phyloP scores from a whole-genome alignment of 83 land plant species.

The Picea abies region DNA sequence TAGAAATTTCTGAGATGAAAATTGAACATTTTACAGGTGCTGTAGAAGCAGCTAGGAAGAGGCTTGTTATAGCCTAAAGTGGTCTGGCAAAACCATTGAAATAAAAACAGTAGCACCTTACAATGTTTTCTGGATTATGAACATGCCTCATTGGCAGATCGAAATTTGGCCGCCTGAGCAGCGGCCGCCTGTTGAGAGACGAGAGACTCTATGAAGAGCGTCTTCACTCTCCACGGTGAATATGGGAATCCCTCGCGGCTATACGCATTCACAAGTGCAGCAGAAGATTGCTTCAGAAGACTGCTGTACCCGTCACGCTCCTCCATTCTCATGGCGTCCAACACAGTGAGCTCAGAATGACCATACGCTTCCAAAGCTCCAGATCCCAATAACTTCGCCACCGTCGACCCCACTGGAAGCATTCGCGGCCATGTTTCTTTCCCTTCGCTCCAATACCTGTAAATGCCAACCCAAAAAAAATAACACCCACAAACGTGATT shows the following conservation, averaged over 20 bases:
- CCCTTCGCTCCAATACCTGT: constrained; percentile 60
- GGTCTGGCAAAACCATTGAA: too few relatives aligned
- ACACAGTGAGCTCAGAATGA: constrained; percentile 33
- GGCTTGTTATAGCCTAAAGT: too few relatives aligned
- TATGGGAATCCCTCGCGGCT: constrained; percentile 41
- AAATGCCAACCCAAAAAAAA: neutral
- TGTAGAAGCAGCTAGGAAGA: too few relatives aligned
- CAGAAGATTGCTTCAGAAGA: constrained; percentile 45
- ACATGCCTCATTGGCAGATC: constrained; percentile 42
- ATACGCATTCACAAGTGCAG: constrained; percentile 54
- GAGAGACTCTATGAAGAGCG: constrained; percentile 38
- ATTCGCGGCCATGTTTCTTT: constrained; percentile 63
- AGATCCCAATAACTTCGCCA: constrained; percentile 58
- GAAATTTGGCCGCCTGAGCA: constrained; percentile 29
- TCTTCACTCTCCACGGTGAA: constrained; percentile 56
- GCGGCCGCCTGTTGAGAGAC: constrained; percentile 50
- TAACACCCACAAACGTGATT: neutral
- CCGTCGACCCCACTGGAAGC: constrained; percentile 45
- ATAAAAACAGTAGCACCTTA: too few relatives aligned
- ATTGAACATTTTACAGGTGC: too few relatives aligned
- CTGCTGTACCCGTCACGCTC: constrained; percentile 34
- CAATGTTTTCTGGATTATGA: neutral
- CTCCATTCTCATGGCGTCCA: constrained; percentile 19
- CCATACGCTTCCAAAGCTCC: constrained; percentile 34
- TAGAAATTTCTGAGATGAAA: too few relatives aligned